These are phyloP conservation scores for Macroventuria anomochaeta DNA, from an alignment of 2,329 filamentous ascomycete species.

Conservation along the genomic window DNA sequence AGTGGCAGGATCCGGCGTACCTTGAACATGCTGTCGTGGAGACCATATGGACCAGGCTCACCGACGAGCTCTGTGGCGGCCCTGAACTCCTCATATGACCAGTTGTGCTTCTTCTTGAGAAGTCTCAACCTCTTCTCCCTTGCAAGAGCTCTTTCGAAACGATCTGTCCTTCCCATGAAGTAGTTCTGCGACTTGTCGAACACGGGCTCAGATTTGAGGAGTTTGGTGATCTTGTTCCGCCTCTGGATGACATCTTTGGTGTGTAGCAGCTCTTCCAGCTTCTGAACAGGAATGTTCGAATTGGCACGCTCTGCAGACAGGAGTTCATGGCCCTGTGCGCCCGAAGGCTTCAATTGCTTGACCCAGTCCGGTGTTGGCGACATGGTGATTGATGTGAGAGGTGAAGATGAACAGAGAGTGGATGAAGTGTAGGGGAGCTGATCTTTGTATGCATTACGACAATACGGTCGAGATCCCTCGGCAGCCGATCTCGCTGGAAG, in stretches of 20 bases:
- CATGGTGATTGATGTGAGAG: conserved; percentile 33
- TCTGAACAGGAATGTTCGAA: conserved; percentile 70
- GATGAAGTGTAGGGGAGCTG: conserved; percentile 6
- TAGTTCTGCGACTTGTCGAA: conserved; percentile 83
- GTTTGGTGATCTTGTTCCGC: conserved; percentile 65
- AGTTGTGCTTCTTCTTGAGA: conserved; percentile 70
- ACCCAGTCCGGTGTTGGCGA: conserved; percentile 66
- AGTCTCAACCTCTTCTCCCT: conserved; percentile 73
- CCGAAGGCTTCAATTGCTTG: conserved; percentile 68
- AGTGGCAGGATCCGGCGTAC: conserved; percentile 45
- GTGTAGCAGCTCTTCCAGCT: conserved; percentile 72
- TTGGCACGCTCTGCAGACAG: conserved; percentile 71
- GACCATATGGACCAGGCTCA: conserved; percentile 75
- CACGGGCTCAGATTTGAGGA: conserved; percentile 71
- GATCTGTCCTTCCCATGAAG: conserved; percentile 71
- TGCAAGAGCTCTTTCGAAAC: conserved; percentile 72
- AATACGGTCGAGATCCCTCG: conserved; percentile 30
- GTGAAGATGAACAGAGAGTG: conserved; percentile 16
- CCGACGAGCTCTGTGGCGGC: conserved; percentile 72
- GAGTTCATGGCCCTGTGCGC: conserved; percentile 72
- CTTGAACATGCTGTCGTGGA: conserved; percentile 75
- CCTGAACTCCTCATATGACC: conserved; percentile 68
- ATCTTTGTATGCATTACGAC: conserved; percentile 23
- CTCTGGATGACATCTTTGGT: conserved; percentile 68
- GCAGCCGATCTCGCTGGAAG: conserved; percentile 25